These are phyloP conservation scores for Hymenoscyphus occultus DNA, from an alignment of 2,329 filamentous ascomycete species.

Conservation along the genomic window DNA sequence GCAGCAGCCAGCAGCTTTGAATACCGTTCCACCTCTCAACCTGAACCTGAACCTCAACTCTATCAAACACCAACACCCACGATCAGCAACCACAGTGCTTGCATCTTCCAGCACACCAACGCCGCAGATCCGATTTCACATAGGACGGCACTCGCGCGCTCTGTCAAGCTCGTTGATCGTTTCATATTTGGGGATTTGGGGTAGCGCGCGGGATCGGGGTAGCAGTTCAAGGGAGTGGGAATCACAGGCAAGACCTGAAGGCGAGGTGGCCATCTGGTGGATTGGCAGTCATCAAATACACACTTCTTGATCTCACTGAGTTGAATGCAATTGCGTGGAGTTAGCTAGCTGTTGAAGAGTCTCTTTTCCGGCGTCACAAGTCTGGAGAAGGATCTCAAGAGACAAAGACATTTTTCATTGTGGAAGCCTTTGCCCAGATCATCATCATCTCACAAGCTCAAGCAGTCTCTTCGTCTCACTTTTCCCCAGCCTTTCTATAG, in stretches of 20 bases:
- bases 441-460: conserved; percentile 22
- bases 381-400: conserved; percentile 23
- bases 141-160: not conserved
- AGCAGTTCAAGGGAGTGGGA: conserved; percentile 25
- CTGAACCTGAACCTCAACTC: not conserved
- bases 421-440: conserved; percentile 24
- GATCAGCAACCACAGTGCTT: not conserved
- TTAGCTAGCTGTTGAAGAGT: conserved; percentile 38
- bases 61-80: not conserved
- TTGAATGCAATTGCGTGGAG: conserved; percentile 38
- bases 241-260: conserved; percentile 22
- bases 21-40: too few species aligned
- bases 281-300: conserved; percentile 38
- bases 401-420: conserved; percentile 30
- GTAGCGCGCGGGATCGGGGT: conserved; percentile 24
- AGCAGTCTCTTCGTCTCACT: conserved; percentile 18
- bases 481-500: conserved; percentile 27
- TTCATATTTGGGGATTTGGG: conserved; percentile 21
- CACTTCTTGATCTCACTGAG: conserved; percentile 37
- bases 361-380: conserved; percentile 26
- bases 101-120: not conserved
- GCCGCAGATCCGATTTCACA: not conserved
- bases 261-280: conserved; percentile 26
- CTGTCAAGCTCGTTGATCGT: conserved; percentile 7
- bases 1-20: too few species aligned